Conservation (phyloP, 345 rosid species). For the Cardamine occulta region DNA sequence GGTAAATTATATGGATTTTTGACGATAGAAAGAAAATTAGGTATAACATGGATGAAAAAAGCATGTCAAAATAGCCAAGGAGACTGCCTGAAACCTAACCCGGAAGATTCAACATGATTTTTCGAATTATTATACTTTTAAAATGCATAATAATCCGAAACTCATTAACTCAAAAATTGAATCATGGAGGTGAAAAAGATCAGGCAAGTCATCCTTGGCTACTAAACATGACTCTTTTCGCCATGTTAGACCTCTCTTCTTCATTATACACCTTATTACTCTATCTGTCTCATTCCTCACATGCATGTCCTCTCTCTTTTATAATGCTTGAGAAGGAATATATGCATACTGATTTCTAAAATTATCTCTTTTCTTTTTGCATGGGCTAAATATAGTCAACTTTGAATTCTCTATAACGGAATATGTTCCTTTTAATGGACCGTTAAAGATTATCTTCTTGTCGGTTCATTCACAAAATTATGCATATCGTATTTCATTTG, state of each 20-base stretch:
- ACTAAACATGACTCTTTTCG: conserved; percentile 40
- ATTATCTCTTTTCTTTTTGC: conserved; percentile 18
- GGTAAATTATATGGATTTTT: neutral
- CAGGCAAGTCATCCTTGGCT: conserved; percentile 51
- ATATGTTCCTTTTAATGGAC: conserved; percentile 39
- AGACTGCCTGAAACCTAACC: conserved; percentile 45
- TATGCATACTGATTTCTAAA: conserved; percentile 28
- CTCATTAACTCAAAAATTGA: conserved; percentile 12
- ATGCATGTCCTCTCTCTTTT: conserved; percentile 31
- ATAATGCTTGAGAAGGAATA: conserved; percentile 39
- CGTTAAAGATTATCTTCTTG: conserved; percentile 9
- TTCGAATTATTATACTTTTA: conserved; percentile 16
- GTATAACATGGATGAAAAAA: conserved; percentile 35
- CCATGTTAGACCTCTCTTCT: conserved; percentile 38
- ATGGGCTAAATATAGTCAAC: conserved; percentile 40
- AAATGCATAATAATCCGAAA: conserved; percentile 24
- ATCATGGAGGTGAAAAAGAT: conserved; percentile 37
- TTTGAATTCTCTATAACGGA: conserved; percentile 23
- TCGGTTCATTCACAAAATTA: conserved; percentile 7
- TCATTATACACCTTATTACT: conserved; percentile 21
- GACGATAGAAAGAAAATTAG: neutral
- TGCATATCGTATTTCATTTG: neutral
- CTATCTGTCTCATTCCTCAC: conserved; percentile 2
- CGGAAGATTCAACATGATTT: conserved; percentile 34
- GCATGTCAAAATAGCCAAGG: conserved; percentile 43